phyloP scores from a whole-genome alignment of 345 rosid species.

The Psidium guajava region DNA sequence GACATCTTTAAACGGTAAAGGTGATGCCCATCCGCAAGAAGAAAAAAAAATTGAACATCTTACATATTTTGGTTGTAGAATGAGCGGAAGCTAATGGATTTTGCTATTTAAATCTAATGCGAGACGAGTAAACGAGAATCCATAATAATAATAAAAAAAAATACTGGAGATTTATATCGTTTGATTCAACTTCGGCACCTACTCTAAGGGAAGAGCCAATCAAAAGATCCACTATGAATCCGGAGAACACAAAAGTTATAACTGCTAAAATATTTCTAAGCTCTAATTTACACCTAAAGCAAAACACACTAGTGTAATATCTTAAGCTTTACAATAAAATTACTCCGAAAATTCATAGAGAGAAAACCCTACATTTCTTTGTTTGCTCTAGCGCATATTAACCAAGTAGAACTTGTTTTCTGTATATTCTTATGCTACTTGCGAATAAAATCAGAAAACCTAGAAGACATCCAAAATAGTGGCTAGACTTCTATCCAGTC shows the following conservation, averaged over 20 bases:
- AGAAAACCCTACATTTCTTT: not conserved
- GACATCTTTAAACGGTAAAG: not conserved
- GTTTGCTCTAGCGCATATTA: not conserved
- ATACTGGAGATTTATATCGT: no score
- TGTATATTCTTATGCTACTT: not conserved
- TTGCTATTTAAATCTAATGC: no score
- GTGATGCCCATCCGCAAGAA: not conserved
- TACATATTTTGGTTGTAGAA: not conserved
- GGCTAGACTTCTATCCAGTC: not conserved
- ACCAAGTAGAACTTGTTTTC: not conserved
- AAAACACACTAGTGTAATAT: not conserved
- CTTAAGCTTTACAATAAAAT: not conserved
- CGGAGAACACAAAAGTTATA: not conserved
- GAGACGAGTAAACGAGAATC: no score
- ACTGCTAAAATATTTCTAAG: not conserved
- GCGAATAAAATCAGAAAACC: not conserved
- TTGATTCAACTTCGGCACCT: no score
- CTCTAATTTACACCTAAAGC: not conserved
- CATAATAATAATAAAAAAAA: no score
- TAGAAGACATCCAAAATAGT: not conserved
- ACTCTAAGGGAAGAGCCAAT: not conserved
- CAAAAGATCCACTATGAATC: not conserved
- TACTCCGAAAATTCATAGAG: not conserved
- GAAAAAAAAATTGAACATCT: not conserved
- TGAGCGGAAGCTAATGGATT: not conserved